Evolutionary conservation across 2,329 filamentous ascomycete species (phyloP), one percentile per base, ranked within the genome.

Genomic region (Mycosphaerella arachidis): DNA sequence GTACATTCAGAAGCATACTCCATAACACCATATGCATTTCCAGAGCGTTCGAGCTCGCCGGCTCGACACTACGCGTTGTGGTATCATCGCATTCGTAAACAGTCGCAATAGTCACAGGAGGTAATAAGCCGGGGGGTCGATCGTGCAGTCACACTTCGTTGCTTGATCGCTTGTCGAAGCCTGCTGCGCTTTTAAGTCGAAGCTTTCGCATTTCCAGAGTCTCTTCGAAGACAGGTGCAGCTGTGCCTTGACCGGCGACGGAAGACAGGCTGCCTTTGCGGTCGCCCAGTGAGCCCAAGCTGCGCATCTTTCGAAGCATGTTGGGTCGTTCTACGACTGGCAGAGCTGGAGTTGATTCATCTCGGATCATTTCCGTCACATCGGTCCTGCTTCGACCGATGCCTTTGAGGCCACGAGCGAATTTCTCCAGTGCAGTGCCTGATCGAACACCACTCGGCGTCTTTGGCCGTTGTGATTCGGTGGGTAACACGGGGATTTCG

Each of bases 341-440:
- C 10, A 54, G 35, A 13, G 55, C 24, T 8, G 53, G 56, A 16
- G 54, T 29, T 29, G 55, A 52, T 12, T 63, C 54, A 18, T 64
- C 64, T 29, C 63, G 52, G 35, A 76, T 74, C 58, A 79, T 77
- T 64, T 81, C 77, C 27, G 79, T 77, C n/a, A 83, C 76, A 45
- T 84, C 78, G 4, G 75, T 76, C 60, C 77, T 77, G 52, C 78
- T 79, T 55, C 82, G 81, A 51, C 82, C 81, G 72, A 86, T 84
- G 65, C 81, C 81, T 63, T 79, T 81, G 63, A 87, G 75, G 64
- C 86, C 84, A 40, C 82, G 79, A 10, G 82, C 82, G 60, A 87
- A 80, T 66, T 81, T 82, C 73, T 86, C 84, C 10, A 87, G 73
- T n/a, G 79, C 78, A 50, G 81, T 84, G 35, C 77, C 77, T 18